Conservation (phyloP, 2,329 filamentous ascomycete genomes). For the Lomentospora prolificans region DNA sequence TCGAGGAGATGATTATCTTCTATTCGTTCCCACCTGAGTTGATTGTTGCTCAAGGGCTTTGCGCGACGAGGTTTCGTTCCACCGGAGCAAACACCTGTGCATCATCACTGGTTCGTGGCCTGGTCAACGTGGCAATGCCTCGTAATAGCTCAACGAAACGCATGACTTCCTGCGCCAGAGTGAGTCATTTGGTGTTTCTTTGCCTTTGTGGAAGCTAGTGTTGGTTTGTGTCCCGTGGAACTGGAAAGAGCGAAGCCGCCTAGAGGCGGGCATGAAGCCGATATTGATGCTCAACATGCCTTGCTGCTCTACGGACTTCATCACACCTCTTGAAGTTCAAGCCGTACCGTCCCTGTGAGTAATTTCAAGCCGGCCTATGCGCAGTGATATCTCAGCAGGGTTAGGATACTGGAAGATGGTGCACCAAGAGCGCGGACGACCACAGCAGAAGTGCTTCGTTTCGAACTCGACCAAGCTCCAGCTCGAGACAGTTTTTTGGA, state of each 20-base stretch:
- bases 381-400: background rate
- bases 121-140: background rate
- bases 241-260: too few relatives aligned
- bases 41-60: background rate
- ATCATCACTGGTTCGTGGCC: background rate
- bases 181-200: background rate
- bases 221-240: too few relatives aligned
- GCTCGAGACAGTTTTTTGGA: too few relatives aligned
- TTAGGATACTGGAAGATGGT: background rate
- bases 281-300: too few relatives aligned
- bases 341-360: background rate
- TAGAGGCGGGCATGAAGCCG: too few relatives aligned
- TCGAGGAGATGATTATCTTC: background rate
- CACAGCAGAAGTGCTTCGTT: too few relatives aligned
- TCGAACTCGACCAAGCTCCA: too few relatives aligned
- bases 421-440: too few relatives aligned
- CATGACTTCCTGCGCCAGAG: background rate
- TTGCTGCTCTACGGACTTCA: background rate
- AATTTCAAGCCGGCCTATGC: background rate
- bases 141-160: background rate
- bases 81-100: background rate
- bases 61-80: background rate
- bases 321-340: background rate
- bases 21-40: background rate
- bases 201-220: too few relatives aligned